These are phyloP conservation scores for Xylaria grammica DNA, from an alignment of 495 filamentous ascomycete genomes.

Conservation along the genomic window DNA sequence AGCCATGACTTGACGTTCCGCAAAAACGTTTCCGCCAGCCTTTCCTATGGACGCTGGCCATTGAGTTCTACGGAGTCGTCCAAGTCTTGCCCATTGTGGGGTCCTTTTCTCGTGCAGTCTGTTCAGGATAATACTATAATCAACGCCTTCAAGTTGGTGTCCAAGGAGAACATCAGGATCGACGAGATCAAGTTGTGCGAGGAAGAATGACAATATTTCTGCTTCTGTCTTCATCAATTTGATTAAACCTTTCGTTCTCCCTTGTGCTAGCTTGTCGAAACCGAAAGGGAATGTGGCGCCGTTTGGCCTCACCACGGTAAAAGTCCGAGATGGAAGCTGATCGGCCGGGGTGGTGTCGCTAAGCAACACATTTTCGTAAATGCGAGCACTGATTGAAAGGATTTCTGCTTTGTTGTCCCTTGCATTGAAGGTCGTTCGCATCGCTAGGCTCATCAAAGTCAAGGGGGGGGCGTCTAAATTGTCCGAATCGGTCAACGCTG, in stretches of 20 bases:
- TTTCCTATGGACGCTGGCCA: conserved; percentile 92
- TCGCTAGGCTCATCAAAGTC: conserved; percentile 90
- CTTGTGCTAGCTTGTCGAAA: conserved; percentile 73
- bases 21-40: conserved; percentile 85
- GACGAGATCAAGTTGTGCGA: conserved; percentile 82
- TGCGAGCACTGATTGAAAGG: conserved; percentile 82
- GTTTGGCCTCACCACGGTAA: conserved; percentile 86
- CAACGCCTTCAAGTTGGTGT: conserved; percentile 95
- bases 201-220: conserved; percentile 81
- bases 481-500: conserved; percentile 72
- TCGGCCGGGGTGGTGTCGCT: conserved; percentile 88
- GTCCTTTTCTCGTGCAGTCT: conserved; percentile 89
- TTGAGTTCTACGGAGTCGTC: conserved; percentile 76
- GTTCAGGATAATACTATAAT: conserved; percentile 88
- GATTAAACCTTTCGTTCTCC: conserved; percentile 69
- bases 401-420: conserved; percentile 98
- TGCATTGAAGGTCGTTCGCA: conserved; percentile 85
- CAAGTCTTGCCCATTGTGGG: conserved; percentile 90
- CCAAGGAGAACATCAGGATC: conserved; percentile 95
- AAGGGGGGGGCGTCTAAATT: conserved; percentile 81
- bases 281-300: conserved; percentile 78
- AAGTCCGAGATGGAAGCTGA: conserved; percentile 84
- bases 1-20: conserved; percentile 85
- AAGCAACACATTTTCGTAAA: conserved; percentile 89
- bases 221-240: conserved; percentile 81